These are phyloP conservation scores for Leccinum broughii DNA, from an alignment of 768 basidiomycete genomes.

Conservation along the genomic window DNA sequence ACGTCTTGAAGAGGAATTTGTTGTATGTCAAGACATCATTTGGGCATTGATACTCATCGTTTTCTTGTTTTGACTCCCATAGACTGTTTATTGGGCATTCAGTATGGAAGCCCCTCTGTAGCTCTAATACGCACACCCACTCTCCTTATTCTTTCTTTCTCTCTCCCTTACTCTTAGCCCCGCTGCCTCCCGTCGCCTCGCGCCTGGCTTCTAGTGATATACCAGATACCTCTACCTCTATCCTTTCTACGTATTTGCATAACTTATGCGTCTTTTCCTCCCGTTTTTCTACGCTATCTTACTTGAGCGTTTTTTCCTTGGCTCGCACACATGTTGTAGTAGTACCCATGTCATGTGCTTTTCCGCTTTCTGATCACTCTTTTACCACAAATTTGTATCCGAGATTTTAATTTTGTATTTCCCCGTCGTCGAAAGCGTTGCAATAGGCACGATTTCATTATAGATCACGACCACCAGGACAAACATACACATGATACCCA, in stretches of 20 bases:
- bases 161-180: neutral
- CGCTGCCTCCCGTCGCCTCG: neutral
- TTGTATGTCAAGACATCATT: constrained; percentile 1
- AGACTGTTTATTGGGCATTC: constrained; percentile 27
- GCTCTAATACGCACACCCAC: constrained; percentile 29
- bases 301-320: constrained; percentile 5
- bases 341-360: constrained; percentile 28
- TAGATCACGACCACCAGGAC: neutral
- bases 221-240: constrained; percentile 1
- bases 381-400: neutral
- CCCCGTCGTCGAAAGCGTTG: neutral
- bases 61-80: constrained; percentile 11
- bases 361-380: neutral
- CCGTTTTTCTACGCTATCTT: neutral
- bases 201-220: constrained; percentile 2
- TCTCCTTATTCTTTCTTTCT: constrained; percentile 14
- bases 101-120: constrained; percentile 26
- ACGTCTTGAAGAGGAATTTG: constrained; percentile 10
- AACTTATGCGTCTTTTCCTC: constrained; percentile 25
- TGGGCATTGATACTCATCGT: constrained; percentile 13
- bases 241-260: constrained; percentile 14
- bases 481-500: neutral
- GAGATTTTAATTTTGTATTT: neutral
- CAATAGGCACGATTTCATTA: constrained; percentile 9
- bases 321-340: constrained; percentile 26